Conservation (phyloP, 495 filamentous ascomycete species). For the Penicillium desertorum region DNA sequence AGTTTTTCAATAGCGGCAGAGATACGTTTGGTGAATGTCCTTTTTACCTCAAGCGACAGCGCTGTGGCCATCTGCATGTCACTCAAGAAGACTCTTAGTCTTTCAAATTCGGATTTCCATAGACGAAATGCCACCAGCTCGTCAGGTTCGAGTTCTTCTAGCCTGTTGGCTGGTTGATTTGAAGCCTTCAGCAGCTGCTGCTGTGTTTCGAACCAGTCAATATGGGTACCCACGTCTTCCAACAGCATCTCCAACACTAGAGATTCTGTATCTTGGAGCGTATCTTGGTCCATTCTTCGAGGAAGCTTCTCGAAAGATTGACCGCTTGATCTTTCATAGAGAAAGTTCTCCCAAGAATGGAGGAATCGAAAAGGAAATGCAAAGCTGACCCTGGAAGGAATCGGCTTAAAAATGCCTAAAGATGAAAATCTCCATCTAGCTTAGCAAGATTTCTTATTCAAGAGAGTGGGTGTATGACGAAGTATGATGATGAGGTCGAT, state of each 20-base stretch:
- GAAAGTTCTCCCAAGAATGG: neutral
- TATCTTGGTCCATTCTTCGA: neutral
- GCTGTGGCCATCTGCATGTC: neutral
- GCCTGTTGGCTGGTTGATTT: neutral
- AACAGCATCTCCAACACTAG: neutral
- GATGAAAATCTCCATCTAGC: neutral
- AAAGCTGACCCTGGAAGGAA: neutral
- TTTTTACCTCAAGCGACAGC: too few species aligned
- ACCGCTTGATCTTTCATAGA: neutral
- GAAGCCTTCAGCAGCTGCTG: neutral
- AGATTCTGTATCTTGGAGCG: neutral
- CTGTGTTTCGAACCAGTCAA: neutral
- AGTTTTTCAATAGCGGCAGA: too few species aligned
- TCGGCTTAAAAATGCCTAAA: neutral
- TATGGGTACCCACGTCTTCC: neutral
- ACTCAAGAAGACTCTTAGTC: neutral
- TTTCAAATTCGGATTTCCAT: neutral
- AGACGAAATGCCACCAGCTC: neutral
- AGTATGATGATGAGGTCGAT: conserved; percentile 1
- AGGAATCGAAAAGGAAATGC: neutral
- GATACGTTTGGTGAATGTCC: too few species aligned
- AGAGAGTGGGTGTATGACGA: neutral
- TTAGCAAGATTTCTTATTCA: neutral
- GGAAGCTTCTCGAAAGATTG: neutral
- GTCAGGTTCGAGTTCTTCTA: neutral